A percentile compares a stretch with the other conserved stretches of the same genome.
phyloP scores from a whole-genome alignment of 2,329 filamentous ascomycete genomes.

The Phialophora verrucosa region DNA sequence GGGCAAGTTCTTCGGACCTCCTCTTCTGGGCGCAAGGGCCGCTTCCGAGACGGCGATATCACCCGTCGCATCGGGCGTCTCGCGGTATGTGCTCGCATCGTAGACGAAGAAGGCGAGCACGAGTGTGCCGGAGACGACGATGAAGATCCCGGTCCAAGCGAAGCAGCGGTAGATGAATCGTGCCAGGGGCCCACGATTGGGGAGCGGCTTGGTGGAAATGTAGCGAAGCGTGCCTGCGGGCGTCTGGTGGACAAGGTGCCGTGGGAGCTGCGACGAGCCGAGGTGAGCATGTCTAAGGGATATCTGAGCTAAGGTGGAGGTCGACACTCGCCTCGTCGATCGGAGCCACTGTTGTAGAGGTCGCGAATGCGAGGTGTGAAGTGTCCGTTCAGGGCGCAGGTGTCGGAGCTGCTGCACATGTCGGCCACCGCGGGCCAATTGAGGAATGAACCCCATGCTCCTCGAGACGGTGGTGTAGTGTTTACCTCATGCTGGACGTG shows the following conservation, averaged over 20 bases:
- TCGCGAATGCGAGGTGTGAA: conserved; percentile 14
- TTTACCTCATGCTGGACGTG: conserved; percentile 31
- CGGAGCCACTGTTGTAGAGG: conserved; percentile 11
- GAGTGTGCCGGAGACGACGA: conserved; percentile 70
- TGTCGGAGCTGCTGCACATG: conserved; percentile 12
- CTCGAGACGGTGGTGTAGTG: conserved; percentile 10
- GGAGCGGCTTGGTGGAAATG: conserved; percentile 45
- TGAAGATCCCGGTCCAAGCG: conserved; percentile 74
- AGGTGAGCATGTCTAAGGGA: conserved; percentile 3
- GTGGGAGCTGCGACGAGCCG: conserved; percentile 11
- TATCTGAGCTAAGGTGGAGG: background rate
- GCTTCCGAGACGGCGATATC: conserved; percentile 85
- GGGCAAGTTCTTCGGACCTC: conserved; percentile 93
- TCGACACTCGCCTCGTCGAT: conserved; percentile 20
- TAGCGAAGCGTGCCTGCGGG: conserved; percentile 26
- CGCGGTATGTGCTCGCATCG: conserved; percentile 88
- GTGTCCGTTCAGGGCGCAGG: conserved; percentile 17
- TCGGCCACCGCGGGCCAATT: conserved; percentile 25
- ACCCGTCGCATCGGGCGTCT: conserved; percentile 63
- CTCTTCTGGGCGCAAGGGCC: conserved; percentile 78
- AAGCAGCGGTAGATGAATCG: conserved; percentile 71
- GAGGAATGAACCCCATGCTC: conserved; percentile 34
- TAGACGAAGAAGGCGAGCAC: conserved; percentile 89
- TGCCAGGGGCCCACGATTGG: conserved; percentile 45
- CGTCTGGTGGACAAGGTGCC: conserved; percentile 16